Evolutionary conservation across 2,329 filamentous ascomycete species (phyloP), one percentile per base, ranked within the genome.

Genomic region (Nigrospora oryzae): DNA sequence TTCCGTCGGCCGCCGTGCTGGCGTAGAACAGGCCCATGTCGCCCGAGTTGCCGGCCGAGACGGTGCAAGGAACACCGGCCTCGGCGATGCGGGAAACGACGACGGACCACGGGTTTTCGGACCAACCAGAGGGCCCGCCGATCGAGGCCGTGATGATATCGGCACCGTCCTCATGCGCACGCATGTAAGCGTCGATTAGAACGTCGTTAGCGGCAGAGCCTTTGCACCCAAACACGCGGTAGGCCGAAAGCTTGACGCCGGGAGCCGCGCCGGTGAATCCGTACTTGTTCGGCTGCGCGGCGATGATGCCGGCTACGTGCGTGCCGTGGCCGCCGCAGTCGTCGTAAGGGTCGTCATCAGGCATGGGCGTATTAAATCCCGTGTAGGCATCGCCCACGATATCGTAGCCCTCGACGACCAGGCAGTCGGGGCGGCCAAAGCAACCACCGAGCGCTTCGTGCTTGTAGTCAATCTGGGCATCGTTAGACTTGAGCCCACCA

Each of bases 371-470:
- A 40, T 61, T 60, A n/a, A 45, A 49, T 5, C 67, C 67, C 38
- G 51, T 62, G 58, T 73, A 78, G 39, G 62, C 63, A 44, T 83
- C 75, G 15, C 78, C 79, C 15, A 81, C 72, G 36, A 81, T 65
- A 49, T 81, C 78, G 32, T 67, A 66, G 16, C 81, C 81, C 46
- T 71, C 74, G 4, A 69, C 66, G 16, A 84, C 75, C 36, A 82
- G 64, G 51, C 73, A 83, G 13, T 71, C 76, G 1, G 66, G 54
- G 8, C 23, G 5, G 2, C 81, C 81, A 55, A 83, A 83, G 54
- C 80, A 80, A 38, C 78, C 79, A 33, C 81, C 81, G 0, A 85
- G 70, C 28, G 77, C 76, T 2, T 79, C 75, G 53, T 84, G 80
- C 1, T 64, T 70, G 55, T 83, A 84, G 56, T 84, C 81, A 40